Evolutionary conservation across 192 early-diverging fungal species (phyloP), one percentile per base, ranked within the genome.

Genomic region (Coemansia sp.): DNA sequence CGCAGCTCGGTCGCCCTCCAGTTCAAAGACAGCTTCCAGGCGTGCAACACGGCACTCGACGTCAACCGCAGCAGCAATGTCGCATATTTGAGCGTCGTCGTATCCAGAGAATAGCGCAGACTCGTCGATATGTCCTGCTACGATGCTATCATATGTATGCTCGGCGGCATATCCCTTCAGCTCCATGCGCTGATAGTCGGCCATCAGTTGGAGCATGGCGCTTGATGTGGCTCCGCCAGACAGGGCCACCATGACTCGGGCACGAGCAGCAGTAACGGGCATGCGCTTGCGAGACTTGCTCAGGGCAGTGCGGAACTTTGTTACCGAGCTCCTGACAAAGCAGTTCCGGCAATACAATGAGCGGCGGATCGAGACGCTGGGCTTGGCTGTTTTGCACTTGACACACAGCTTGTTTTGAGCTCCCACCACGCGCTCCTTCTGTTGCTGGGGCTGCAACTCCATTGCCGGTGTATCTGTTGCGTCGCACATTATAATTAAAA

Each of bases 221-320:
- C 89, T 92, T 70, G 95, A 96, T 7, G 92, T 88, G 4, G 90
- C 75, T 0, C 96, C 96, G 36, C 95, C 96, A 3, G 96, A 97
- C 34, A 94, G 85, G 11, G 95, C 96, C 16, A 96, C 71, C 75
- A 95, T 75, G 12, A 89, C 87, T 50, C 89, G 92, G 78, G 88
- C 8, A 69, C 79, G 20, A n/a, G 74, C 34, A 50, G 0, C 46
- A n/a, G 74, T 31, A 50, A 1, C 46, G 13, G 72, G 70, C 43
- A 71, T 50, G 50, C 78, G 71, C 24, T 81, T 74, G 38, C 79
- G 73, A 8, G 88, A 84, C 44, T 87, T 87, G 63, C 85, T 85
- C 20, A 93, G 60, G 3, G 85, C 87, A 3, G 85, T 84, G 71
- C 92, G 83, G 73, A 92, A 94, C 70, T 93, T 92, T 36, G 87